Conservation (phyloP, 164 flowering plant species). For the Macadamia integrifolia region DNA sequence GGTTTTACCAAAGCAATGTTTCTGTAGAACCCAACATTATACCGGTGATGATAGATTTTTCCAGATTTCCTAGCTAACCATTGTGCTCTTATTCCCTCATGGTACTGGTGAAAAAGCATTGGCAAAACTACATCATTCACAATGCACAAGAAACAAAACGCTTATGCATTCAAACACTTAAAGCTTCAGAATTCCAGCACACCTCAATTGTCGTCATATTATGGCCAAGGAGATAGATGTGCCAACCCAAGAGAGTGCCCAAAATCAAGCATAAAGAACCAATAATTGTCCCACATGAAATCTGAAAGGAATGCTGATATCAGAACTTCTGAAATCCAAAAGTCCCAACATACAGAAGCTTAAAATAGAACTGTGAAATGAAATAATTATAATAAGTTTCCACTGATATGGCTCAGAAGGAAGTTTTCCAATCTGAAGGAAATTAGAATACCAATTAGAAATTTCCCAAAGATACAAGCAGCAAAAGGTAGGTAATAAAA, state of each 20-base stretch:
- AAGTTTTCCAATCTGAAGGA: not conserved
- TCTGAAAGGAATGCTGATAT: conserved; percentile 23
- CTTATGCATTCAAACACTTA: not conserved
- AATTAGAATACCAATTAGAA: not conserved
- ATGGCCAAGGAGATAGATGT: conserved; percentile 50
- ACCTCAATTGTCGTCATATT: conserved; percentile 90
- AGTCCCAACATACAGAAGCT: not conserved
- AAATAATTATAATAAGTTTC: not conserved
- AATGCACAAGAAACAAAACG: not conserved
- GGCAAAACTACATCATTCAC: conserved; percentile 3
- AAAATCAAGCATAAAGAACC: conserved; percentile 38
- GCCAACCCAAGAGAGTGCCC: conserved; percentile 63
- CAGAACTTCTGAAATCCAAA: not conserved
- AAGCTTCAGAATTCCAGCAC: conserved; percentile 1
- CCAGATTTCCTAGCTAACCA: conserved; percentile 86
- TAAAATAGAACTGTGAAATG: not conserved
- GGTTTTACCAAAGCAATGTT: conserved; percentile 45
- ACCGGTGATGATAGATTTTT: conserved; percentile 60
- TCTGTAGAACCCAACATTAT: conserved; percentile 38
- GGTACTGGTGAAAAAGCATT: conserved; percentile 32
- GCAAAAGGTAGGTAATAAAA: not conserved
- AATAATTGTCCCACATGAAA: conserved; percentile 32
- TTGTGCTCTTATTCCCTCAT: conserved; percentile 45
- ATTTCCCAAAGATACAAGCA: not conserved
- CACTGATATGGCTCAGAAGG: not conserved